Percentiles rank a stretch among this genome's conserved stretches.
Evolutionary conservation across 345 rosid species (phyloP).

Genomic region (Gossypium raimondii): DNA sequence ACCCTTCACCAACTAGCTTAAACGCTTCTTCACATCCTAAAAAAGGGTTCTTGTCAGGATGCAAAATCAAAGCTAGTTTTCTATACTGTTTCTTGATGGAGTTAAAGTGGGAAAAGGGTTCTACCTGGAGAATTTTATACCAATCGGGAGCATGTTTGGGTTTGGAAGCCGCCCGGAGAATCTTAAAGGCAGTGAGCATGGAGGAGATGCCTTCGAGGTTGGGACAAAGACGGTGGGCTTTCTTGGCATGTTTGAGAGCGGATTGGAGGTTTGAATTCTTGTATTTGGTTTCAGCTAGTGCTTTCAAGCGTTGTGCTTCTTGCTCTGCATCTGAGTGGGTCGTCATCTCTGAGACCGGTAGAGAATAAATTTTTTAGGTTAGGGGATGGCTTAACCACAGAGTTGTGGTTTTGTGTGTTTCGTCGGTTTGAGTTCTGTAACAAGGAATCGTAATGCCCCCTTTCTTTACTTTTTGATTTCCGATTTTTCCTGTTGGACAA

Average conservation of each 20-base stretch:
- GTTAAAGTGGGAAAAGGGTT: slow-evolving; percentile 70
- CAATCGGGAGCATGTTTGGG: slow-evolving; percentile 45
- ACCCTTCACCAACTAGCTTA: slow-evolving; percentile 74
- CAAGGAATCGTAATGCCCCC: neutral
- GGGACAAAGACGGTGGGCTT: slow-evolving; percentile 58
- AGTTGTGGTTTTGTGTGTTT: neutral
- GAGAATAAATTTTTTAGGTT: neutral
- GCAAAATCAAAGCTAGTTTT: slow-evolving; percentile 63
- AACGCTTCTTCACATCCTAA: slow-evolving; percentile 81
- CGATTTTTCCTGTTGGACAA: too few species aligned
- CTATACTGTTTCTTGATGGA: slow-evolving; percentile 65
- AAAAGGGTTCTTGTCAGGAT: slow-evolving; percentile 72
- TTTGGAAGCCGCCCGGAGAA: slow-evolving; percentile 41
- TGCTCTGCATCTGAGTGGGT: slow-evolving; percentile 25
- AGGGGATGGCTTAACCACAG: too few species aligned
- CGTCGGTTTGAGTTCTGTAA: neutral
- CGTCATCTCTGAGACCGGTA: neutral
- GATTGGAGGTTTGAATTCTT: slow-evolving; percentile 43
- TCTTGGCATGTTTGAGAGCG: slow-evolving; percentile 57
- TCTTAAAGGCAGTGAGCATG: slow-evolving; percentile 62
- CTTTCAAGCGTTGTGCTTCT: slow-evolving; percentile 54
- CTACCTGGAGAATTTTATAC: slow-evolving; percentile 79
- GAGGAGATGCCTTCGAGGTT: slow-evolving; percentile 52
- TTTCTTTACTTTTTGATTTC: neutral
- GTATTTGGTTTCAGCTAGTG: slow-evolving; percentile 53